Base-by-base conservation (phyloP, 140 eudicot species). In the Bidens hawaiensis region DNA sequence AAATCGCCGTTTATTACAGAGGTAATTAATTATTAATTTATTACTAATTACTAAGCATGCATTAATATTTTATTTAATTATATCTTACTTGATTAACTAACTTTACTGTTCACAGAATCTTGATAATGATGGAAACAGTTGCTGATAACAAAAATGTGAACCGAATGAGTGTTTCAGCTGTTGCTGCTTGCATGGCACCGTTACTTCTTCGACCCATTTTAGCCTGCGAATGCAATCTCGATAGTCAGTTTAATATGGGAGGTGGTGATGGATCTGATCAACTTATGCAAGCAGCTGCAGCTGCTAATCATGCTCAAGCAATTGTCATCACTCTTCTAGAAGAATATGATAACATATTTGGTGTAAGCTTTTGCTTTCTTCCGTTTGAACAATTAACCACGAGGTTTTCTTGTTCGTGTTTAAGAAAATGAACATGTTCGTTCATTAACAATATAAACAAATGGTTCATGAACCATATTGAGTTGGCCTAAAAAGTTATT, bases 181-280 rank as follows among this genome's bases (percentile, higher is more conserved):
- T 93, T 26, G 99, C 99, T 76, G 99, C 96, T 69, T 93, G 99
- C 82, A 93, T 93, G 99, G 96, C 99, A 21, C 99, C 99, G 10
- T 75, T 93, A 70, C 96, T 93, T 79, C 95, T 93, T 68, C 89
- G 96, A 22, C 96, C 99, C 50, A 94, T 93, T 72, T 79, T 93
- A 54, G 96, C 96, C 19, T 95, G 99, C 22, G 99, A 93, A 48
- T 93, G 99, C 80, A 94, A 93, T 22, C 88, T 93, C 53, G 94
- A 79, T 46, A 53, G 82, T 67, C 64, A 83, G 41, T 76, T 85
- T 67, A 87, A 73, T 83, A 72, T 88, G 72, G 96, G 82, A 49
- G 93, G 82, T 54, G 93, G 86, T 66, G 99, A 93, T 79, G 79
- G 84, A 71, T 85, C 99, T 72, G 69, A 68, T 62, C 96, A 93